Base-by-base conservation (phyloP, 495 filamentous ascomycete genomes). In the Neurospora tetrasperma region DNA sequence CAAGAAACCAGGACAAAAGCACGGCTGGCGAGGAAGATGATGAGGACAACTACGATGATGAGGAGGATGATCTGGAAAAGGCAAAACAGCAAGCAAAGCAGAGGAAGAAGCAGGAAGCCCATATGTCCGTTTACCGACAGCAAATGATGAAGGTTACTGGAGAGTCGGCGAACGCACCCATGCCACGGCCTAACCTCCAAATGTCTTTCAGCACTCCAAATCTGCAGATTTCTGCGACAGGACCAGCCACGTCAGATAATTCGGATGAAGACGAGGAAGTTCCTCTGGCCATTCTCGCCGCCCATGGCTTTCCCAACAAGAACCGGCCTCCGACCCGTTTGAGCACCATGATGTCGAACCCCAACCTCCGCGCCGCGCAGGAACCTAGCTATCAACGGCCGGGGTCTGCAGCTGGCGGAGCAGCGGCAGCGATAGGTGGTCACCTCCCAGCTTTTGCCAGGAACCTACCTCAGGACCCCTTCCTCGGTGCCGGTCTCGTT, bases 91-190 rank as follows among this genome's bases (percentile, higher is more conserved):
- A 90, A 42, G 89, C 91, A 59, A 90, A 90, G 77, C 92, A 94
- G 75, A 88, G 95, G 73, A 87, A 89, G 73, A 96, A 95, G 82
- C 94, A 97, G 76, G 93, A 97, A 78, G 95, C 94, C 11, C 93
- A 96, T 79, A 87, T 97, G 80, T 85, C 93, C 14, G 90, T 98
- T 9, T 97, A 97, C 79, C 89, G 96, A 68, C 95, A 98, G 79
- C 91, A 95, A 79, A 97, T 98, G 94, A 96, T 94, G 93, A 97
- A 97, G 78, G 91, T 96, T 23, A 97, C 93, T 9, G 94, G 94
- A 69, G 92, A 93, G 76, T 82, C 86, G 8, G 80, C 85, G 71
- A 86, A 85, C 69, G 77, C 85, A 1, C 73, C 79, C 11, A 71
- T 77, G 0, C 78, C 81, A 46, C 79, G 86, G 81, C 74, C 85